Evolutionary conservation across 2,329 filamentous ascomycete genomes (phyloP), one percentile per base, ranked within the genome.

Genomic region (Fusarium nanum): DNA sequence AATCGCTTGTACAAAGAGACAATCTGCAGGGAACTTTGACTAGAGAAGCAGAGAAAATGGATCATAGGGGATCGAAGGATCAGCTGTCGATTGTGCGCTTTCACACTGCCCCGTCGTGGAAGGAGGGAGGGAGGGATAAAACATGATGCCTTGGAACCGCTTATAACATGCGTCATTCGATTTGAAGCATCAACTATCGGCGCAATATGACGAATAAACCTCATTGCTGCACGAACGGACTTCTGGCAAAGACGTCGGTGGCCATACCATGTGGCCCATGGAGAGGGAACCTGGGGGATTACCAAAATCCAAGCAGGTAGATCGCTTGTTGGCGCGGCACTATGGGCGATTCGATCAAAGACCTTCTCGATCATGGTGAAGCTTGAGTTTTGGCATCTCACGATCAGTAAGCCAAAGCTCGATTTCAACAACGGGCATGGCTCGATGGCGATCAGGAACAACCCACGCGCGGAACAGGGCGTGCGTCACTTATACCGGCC

Each of bases 391-490:
- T 62, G 47, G 45, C 49, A 53, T 72, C 56, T 72, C 64, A 66
- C 75, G 76, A 78, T 78, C 65, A 68, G 60, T 70, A 66, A 69
- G 74, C 76, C 72, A 75, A 76, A 77, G 40, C 61, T 72, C 76
- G 76, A 78, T 78, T 74, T 64, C 72, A 61, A 63, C 63, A 70
- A 67, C 60, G 59, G 48, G 69, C 63, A 73, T 76, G 72, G 74
- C 70, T 68, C 70, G 64, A 75, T 68, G 67, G 64, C 61, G 61
- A 75, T 76, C 69, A 72, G 67, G 67, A 72, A 76, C 74, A 68
- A 71, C 63, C 60, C 60, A 66, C 60, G 67, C 34, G 56, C 57
- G 58, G 56, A 52, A 60, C 52, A 68, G 68, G 60, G 65, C 37
- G 60, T 60, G 59, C 56, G 56, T 69, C 62, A 61, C 50, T 64